A percentile compares a stretch with the other conserved stretches of the same genome.
These are phyloP conservation scores for Dendrobium chrysotoxum DNA, from an alignment of 106 monocot genomes.

Conservation along the genomic window DNA sequence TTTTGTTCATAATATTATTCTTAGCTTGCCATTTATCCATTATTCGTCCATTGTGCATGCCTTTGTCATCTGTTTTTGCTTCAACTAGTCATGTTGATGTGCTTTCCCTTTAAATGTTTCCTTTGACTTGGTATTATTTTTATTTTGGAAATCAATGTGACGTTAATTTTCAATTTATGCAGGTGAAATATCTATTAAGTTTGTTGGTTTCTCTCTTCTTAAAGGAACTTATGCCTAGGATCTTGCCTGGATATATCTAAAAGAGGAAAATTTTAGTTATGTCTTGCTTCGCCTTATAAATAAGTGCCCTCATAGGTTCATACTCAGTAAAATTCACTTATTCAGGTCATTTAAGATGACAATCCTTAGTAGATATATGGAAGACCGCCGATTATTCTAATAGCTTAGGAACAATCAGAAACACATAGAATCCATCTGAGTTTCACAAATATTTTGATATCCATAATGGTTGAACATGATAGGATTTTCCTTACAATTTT, in stretches of 20 bases:
- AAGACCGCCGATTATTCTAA: not conserved
- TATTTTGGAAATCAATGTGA: not conserved
- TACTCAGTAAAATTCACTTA: not conserved
- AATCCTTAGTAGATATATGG: not conserved
- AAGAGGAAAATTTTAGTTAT: not conserved
- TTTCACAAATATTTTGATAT: not conserved
- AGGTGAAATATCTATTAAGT: not conserved
- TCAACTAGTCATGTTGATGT: not conserved
- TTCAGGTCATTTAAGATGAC: not conserved
- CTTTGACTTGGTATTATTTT: not conserved
- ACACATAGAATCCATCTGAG: not conserved
- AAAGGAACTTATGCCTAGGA: not conserved
- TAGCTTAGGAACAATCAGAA: not conserved
- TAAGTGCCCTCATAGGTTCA: not conserved
- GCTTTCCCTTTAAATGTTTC: not conserved
- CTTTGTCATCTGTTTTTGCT: not conserved
- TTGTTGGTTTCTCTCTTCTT: not conserved
- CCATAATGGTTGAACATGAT: not conserved
- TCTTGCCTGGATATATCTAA: not conserved
- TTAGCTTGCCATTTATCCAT: too few relatives aligned
- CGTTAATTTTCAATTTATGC: not conserved
- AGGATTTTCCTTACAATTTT: not conserved
- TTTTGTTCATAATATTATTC: too few relatives aligned
- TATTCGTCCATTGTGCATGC: too few relatives aligned
- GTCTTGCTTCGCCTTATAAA: not conserved